These are phyloP conservation scores for Quercus lobata DNA, from an alignment of 331 rosid genomes.

Conservation along the genomic window DNA sequence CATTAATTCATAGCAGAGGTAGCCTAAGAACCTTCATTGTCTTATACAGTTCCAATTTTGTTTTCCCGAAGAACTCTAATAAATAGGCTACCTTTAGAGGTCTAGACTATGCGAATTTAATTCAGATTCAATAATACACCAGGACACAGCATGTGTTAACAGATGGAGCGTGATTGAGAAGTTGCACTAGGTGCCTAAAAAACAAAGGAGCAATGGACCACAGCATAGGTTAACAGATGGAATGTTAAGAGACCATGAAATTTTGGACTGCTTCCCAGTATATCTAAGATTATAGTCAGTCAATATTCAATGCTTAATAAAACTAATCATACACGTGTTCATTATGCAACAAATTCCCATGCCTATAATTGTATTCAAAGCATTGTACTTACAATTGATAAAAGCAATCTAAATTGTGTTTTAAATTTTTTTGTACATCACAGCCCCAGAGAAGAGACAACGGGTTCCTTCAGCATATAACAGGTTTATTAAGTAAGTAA, in stretches of 20 bases:
- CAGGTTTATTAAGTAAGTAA: conserved; percentile 87
- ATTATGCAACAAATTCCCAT: not conserved
- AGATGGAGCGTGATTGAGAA: not conserved
- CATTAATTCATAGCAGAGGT: conserved; percentile 33
- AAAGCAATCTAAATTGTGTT: not conserved
- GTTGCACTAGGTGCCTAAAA: not conserved
- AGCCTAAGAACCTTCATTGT: conserved; percentile 32
- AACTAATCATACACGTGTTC: not conserved
- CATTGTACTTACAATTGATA: not conserved
- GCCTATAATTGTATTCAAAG: too few relatives aligned
- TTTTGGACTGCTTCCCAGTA: not conserved
- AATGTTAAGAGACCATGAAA: not conserved
- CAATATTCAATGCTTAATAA: not conserved
- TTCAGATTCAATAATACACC: too few relatives aligned
- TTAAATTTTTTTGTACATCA: not conserved
- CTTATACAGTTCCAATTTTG: conserved; percentile 15
- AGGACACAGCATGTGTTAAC: too few relatives aligned
- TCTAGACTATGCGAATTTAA: not conserved
- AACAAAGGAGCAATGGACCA: conserved; percentile 2
- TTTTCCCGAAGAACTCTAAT: conserved; percentile 6
- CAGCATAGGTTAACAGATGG: conserved; percentile 8
- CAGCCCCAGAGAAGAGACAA: conserved; percentile 99
- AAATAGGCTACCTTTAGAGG: conserved; percentile 15
- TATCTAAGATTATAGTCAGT: too few relatives aligned
- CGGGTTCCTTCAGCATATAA: conserved; percentile 98